Percentiles rank a stretch among this genome's conserved stretches.
Evolutionary conservation across 768 basidiomycete species (phyloP).

Genomic region (Mycena venus): DNA sequence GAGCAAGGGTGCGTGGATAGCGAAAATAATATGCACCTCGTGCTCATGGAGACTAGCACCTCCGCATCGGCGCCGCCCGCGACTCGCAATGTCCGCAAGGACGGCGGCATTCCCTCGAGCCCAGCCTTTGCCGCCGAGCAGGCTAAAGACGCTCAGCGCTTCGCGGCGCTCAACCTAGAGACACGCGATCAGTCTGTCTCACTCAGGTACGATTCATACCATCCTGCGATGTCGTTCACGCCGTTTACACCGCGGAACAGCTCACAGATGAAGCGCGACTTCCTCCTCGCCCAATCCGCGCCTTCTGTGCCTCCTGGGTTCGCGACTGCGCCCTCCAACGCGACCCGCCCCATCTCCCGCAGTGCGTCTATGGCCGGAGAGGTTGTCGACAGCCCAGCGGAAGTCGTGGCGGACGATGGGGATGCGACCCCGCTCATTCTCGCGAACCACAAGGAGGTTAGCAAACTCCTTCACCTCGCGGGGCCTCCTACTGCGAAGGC

Average conservation of each 20-base stretch:
- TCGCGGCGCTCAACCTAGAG: neutral
- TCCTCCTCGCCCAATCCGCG: neutral
- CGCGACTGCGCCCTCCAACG: neutral
- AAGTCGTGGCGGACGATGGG: neutral
- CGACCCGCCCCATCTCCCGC: neutral
- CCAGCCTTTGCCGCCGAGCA: neutral
- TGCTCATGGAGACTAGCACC: neutral
- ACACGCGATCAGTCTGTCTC: neutral
- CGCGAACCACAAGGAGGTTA: neutral
- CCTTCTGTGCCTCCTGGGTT: neutral
- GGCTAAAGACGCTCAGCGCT: neutral
- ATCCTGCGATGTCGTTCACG: neutral
- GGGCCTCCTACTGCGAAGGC: neutral
- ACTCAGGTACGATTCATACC: neutral
- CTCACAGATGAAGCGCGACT: conserved; percentile 3
- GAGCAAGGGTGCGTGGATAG: neutral
- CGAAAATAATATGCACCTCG: neutral
- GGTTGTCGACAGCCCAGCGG: neutral
- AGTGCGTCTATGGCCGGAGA: neutral
- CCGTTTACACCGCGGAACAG: neutral
- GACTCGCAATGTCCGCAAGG: neutral
- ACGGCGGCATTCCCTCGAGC: neutral
- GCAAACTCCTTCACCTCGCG: neutral
- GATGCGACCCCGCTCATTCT: neutral
- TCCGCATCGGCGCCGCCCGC: neutral